Conservation (phyloP, 23 red algal species). For the Gracilaria domingensis region DNA sequence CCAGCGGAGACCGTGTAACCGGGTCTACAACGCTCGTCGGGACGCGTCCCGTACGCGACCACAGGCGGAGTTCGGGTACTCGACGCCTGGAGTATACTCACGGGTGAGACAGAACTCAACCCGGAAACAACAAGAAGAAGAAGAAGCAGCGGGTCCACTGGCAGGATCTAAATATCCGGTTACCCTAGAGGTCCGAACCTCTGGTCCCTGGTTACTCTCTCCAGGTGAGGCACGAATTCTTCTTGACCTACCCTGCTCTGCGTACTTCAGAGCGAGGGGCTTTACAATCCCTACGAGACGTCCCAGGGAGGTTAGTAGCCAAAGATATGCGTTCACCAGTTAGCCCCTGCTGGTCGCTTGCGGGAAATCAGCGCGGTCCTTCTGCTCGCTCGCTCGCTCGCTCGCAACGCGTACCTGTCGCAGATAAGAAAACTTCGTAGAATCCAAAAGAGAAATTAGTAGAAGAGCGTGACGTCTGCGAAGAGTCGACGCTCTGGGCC, state of each 20-base stretch:
- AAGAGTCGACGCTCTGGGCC: neutral
- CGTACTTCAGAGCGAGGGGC: constrained; percentile 25
- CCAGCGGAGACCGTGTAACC: constrained; percentile 6
- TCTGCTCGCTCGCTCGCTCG: no score
- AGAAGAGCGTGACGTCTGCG: no score
- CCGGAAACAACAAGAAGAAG: neutral
- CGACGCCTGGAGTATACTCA: constrained; percentile 15
- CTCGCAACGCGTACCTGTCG: no score
- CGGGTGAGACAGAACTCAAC: neutral
- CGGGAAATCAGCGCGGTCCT: neutral
- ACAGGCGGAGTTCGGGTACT: constrained; percentile 20
- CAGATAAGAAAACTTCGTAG: no score
- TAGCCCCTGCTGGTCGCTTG: neutral
- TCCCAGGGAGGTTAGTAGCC: constrained; percentile 22
- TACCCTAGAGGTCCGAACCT: constrained; percentile 3
- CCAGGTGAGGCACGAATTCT: constrained; percentile 9
- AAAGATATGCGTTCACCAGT: constrained; percentile 9
- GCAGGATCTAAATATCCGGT: neutral
- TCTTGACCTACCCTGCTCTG: constrained; percentile 31
- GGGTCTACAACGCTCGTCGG: neutral
- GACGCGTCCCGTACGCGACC: constrained; percentile 20
- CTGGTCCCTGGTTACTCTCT: constrained; percentile 21
- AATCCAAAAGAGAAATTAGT: no score
- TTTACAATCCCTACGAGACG: constrained; percentile 27
- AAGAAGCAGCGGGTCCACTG: neutral